Conservation (phyloP, 2,329 filamentous ascomycete genomes). For the Fusarium mexicanum region DNA sequence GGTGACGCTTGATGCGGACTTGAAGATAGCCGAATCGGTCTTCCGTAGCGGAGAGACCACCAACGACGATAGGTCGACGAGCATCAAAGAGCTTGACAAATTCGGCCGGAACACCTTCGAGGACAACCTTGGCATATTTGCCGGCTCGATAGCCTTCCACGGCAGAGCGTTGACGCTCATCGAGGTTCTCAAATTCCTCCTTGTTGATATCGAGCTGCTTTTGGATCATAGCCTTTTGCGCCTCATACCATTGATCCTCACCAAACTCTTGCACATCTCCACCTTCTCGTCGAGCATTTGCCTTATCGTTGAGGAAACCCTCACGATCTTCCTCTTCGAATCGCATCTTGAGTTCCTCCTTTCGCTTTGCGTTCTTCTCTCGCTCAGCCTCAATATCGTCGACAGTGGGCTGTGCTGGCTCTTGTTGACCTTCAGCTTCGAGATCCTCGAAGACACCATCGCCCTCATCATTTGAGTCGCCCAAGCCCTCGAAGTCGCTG, state of each 20-base stretch:
- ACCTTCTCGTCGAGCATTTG: slow-evolving; percentile 75
- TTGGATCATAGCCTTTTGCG: slow-evolving; percentile 92
- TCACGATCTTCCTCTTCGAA: slow-evolving; percentile 99
- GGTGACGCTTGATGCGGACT: slow-evolving; percentile 93
- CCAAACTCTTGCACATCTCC: slow-evolving; percentile 83
- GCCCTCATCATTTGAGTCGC: slow-evolving; percentile 61
- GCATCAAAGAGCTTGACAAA: slow-evolving; percentile 86
- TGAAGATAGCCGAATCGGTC: slow-evolving; percentile 96
- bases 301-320: slow-evolving; percentile 91
- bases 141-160: slow-evolving; percentile 93
- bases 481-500: slow-evolving; percentile 64
- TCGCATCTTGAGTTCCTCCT: slow-evolving; percentile 92
- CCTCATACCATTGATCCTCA: slow-evolving; percentile 98
- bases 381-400: slow-evolving; percentile 85
- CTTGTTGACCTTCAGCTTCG: slow-evolving; percentile 73
- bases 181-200: slow-evolving; percentile 87
- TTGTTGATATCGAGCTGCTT: slow-evolving; percentile 98
- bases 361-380: slow-evolving; percentile 87
- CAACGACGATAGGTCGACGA: slow-evolving; percentile 84
- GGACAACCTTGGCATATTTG: slow-evolving; percentile 89
- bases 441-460: slow-evolving; percentile 69
- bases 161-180: slow-evolving; percentile 81
- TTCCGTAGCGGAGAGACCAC: slow-evolving; percentile 92
- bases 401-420: slow-evolving; percentile 52
- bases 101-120: slow-evolving; percentile 90